A percentile compares a stretch with the other conserved stretches of the same genome.
Evolutionary conservation across 768 basidiomycete genomes (phyloP).

Genomic region (Dentipellis sp.): DNA sequence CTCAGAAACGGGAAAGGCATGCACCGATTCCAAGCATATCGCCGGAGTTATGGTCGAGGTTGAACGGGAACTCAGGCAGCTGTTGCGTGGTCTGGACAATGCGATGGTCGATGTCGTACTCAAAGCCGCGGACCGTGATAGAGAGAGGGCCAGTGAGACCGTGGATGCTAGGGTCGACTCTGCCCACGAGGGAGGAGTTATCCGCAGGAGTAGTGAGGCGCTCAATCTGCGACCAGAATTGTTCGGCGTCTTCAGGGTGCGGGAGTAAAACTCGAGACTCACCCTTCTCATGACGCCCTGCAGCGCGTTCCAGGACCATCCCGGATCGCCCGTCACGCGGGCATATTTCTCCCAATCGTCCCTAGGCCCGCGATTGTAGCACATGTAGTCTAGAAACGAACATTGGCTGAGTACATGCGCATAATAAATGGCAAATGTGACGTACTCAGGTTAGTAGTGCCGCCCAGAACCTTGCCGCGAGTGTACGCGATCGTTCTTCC

Average conservation of each 20-base stretch:
- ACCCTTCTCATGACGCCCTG: constrained; percentile 3
- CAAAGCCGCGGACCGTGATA: constrained; percentile 13
- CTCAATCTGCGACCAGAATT: not conserved
- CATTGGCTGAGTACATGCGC: not conserved
- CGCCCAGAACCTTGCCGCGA: constrained; percentile 13
- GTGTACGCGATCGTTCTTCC: constrained; percentile 9
- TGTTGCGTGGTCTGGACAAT: constrained; percentile 9
- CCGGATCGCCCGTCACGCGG: constrained; percentile 6
- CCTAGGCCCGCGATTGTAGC: constrained; percentile 10
- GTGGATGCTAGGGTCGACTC: constrained; percentile 16
- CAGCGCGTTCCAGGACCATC: constrained; percentile 15
- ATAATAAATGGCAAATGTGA: not conserved
- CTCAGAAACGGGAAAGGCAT: constrained; percentile 25
- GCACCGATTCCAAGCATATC: constrained; percentile 16
- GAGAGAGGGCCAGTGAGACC: constrained; percentile 14
- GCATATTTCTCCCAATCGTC: constrained; percentile 14
- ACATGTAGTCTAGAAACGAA: constrained; percentile 1
- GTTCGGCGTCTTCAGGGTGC: not conserved
- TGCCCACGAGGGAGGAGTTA: constrained; percentile 13
- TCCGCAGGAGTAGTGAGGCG: not conserved
- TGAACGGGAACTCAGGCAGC: constrained; percentile 17
- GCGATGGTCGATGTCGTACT: not conserved
- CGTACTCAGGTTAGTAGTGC: constrained; percentile 13
- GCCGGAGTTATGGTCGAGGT: constrained; percentile 16
- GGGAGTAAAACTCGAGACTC: not conserved